A percentile compares a stretch with the other conserved stretches of the same genome.
Conservation (phyloP, 768 basidiomycete species). For the Russula dissimulans region DNA sequence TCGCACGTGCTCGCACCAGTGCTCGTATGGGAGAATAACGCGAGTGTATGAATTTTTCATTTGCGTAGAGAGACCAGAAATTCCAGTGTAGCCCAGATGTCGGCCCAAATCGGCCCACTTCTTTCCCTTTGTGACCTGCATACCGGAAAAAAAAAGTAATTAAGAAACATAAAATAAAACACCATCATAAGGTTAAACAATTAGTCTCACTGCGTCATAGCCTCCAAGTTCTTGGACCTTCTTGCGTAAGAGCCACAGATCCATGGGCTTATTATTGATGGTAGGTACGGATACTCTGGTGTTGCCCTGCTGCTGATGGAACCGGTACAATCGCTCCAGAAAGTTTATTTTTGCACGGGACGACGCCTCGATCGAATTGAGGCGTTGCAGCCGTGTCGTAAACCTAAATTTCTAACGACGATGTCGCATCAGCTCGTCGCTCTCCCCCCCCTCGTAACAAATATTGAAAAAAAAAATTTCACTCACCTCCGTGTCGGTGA, state of each 20-base stretch:
- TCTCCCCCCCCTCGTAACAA: conserved; percentile 24
- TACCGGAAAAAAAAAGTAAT: neutral
- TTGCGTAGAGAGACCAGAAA: conserved; percentile 75
- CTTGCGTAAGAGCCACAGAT: conserved; percentile 88
- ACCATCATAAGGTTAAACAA: neutral
- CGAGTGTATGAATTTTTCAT: conserved; percentile 84
- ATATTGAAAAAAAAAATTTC: conserved; percentile 16
- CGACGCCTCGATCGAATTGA: conserved; percentile 96
- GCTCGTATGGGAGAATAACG: conserved; percentile 94
- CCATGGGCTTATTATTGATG: conserved; percentile 86
- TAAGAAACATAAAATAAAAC: neutral
- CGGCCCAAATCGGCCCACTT: conserved; percentile 86
- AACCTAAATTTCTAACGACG: conserved; percentile 73
- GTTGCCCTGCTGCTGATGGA: conserved; percentile 93
- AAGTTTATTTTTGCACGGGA: conserved; percentile 96
- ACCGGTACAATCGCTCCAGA: conserved; percentile 92
- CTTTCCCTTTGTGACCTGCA: conserved; percentile 71
- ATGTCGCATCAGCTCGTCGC: conserved; percentile 13
- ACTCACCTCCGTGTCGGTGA: conserved; percentile 82
- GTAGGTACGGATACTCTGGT: conserved; percentile 85
- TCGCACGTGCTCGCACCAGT: conserved; percentile 70
- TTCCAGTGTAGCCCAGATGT: conserved; percentile 71
- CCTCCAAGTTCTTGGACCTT: conserved; percentile 88
- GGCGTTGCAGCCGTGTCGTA: conserved; percentile 86
- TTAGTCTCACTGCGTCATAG: conserved; percentile 63